Evolutionary conservation across 2,329 filamentous ascomycete genomes (phyloP).

Genomic region (Sclerotinia glacialis): DNA sequence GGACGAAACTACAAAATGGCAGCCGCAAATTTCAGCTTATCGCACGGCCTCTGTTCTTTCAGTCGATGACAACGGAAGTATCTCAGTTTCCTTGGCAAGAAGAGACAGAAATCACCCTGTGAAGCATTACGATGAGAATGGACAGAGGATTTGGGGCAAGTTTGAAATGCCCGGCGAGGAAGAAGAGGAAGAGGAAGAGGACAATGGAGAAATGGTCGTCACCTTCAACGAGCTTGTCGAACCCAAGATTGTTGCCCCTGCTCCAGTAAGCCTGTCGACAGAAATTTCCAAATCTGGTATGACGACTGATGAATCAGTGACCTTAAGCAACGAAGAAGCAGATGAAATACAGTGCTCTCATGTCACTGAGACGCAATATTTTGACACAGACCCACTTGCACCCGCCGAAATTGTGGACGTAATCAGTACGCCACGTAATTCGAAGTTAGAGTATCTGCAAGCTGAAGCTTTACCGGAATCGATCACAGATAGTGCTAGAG

Average conservation of each 20-base stretch:
- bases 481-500: conserved; percentile 34
- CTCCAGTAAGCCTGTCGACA: conserved; percentile 32
- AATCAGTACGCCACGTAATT: not conserved
- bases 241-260: conserved; percentile 59
- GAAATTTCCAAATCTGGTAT: conserved; percentile 16
- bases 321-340: conserved; percentile 10
- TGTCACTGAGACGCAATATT: conserved; percentile 34
- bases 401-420: conserved; percentile 2
- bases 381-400: conserved; percentile 21
- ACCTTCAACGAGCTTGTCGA: conserved; percentile 63
- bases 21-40: conserved; percentile 60
- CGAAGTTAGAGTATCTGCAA: conserved; percentile 9
- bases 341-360: conserved; percentile 33
- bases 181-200: conserved; percentile 51
- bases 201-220: conserved; percentile 61
- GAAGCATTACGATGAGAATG: conserved; percentile 64
- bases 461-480: conserved; percentile 34
- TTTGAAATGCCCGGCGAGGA: conserved; percentile 72
- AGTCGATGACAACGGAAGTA: conserved; percentile 48
- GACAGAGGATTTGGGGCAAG: conserved; percentile 69
- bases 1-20: conserved; percentile 61
- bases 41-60: conserved; percentile 65
- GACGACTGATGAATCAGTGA: conserved; percentile 18
- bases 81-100: conserved; percentile 65
- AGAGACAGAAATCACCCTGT: conserved; percentile 61